Percentiles rank a stretch among this genome's conserved stretches.
Conservation (phyloP, 495 filamentous ascomycete species). For the Astrocystis sublimbata region DNA sequence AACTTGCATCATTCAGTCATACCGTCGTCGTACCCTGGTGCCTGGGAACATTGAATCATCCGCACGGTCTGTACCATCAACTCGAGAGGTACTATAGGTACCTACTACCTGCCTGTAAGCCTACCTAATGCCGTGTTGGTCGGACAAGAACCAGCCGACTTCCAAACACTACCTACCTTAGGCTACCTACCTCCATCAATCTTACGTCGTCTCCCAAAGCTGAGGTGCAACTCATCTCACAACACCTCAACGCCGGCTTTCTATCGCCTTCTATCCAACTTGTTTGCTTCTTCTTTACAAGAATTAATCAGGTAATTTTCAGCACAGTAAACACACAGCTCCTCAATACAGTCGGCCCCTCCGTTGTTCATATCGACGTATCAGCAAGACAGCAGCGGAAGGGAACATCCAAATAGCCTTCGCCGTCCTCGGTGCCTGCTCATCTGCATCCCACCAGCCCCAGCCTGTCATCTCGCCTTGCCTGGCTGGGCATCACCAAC, state of each 20-base stretch:
- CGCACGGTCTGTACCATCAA: neutral
- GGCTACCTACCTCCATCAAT: too few species aligned
- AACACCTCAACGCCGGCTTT: neutral
- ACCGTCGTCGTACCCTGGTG: too few species aligned
- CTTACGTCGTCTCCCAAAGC: neutral
- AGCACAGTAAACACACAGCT: neutral
- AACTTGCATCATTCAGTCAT: constrained; percentile 8
- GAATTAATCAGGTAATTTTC: neutral
- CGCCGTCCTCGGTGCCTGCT: neutral
- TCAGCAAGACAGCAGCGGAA: too few species aligned
- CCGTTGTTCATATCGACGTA: constrained; percentile 2
- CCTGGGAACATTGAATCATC: constrained; percentile 8
- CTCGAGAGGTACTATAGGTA: too few species aligned
- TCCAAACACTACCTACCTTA: neutral
- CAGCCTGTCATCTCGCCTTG: constrained; percentile 4
- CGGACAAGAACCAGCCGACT: neutral
- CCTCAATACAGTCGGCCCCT: neutral
- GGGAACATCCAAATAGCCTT: neutral
- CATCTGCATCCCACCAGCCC: neutral
- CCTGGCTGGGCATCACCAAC: constrained; percentile 17
- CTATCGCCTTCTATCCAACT: neutral
- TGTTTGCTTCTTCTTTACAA: too few species aligned
- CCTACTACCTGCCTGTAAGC: too few species aligned
- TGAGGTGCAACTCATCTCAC: too few species aligned
- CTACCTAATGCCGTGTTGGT: too few species aligned